A percentile compares a stretch with the other conserved stretches of the same genome.
Conservation (phyloP, 2,329 filamentous ascomycete genomes). For the Phialophora tarda region DNA sequence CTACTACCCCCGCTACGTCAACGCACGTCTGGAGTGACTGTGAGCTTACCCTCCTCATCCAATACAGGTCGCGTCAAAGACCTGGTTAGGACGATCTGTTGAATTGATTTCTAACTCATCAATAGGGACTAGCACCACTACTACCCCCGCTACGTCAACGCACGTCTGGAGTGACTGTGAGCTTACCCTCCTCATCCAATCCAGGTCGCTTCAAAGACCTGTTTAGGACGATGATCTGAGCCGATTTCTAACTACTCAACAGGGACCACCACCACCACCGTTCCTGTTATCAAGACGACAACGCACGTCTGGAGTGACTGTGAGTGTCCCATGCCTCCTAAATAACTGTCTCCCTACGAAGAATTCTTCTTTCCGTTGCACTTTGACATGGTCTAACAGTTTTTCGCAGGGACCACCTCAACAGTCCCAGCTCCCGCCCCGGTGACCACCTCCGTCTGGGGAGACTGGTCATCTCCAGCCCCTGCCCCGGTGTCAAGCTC, state of each 20-base stretch:
- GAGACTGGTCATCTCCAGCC: conserved; percentile 15
- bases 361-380: not conserved
- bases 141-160: not conserved
- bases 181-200: no score
- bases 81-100: no score
- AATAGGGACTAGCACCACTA: not conserved
- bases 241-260: no score
- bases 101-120: no score
- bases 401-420: conserved; percentile 20
- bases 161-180: conserved; percentile 16
- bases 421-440: conserved; percentile 22
- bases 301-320: conserved; percentile 27
- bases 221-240: no score
- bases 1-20: not conserved
- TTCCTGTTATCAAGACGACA: not conserved
- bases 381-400: conserved; percentile 36
- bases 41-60: no score
- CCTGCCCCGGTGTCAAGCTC: conserved; percentile 12
- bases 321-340: not conserved
- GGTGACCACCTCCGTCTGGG: not conserved
- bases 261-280: not conserved
- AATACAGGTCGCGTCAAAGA: no score
- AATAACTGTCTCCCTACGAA: not conserved
- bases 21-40: conserved; percentile 16
- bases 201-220: no score